Evolutionary conservation across 2,329 filamentous ascomycete genomes (phyloP), one percentile per base, ranked within the genome.

Genomic region (Mycosphaerelloides madeirae): DNA sequence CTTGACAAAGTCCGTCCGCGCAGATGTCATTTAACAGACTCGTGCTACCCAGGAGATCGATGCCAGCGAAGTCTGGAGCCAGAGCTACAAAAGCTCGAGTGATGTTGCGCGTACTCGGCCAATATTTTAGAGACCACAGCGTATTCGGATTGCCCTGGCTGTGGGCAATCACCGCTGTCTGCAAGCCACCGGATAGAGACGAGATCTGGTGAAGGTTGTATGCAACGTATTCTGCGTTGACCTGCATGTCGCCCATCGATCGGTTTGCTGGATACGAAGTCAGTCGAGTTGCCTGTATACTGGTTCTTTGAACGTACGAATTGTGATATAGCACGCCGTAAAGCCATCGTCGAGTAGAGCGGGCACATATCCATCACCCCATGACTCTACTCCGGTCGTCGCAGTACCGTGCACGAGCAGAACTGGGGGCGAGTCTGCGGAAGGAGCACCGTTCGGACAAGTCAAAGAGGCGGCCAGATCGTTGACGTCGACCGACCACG

Each of bases 211-310:
- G 59, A 6, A 63, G 39, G 36, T 46, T 55, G 45, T 63, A 62
- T 6, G 60, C 60, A 9, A 62, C 54, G 37, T 62, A 62, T 45
- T 63, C 58, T 28, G 56, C 49, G 18, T 53, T 56, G 38, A 62
- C 37, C 44, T 63, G 60, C 60, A 63, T 63, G 44, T 63, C 59
- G 31, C 56, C 57, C 57, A 62, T 60, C 9, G 54, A 40, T 18
- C 57, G 50, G 25, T 55, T 52, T 12, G 59, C 56, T 60, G 22
- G 25, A 29, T 19, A 15, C 13, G 6, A 3, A 12, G 3, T 11
- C 7, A 20, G 18, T 13, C 14, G 29, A 16, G 7, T 4, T 25
- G 22, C 22, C 22, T 25, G 22, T 25, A 25, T 5, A 9, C 6
- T 9, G 9, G 25, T 7, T 3, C 2, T 16, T 15, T 14, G 12